phyloP scores from a whole-genome alignment of 805 yeast genomes.

The Blastobotrys chiropterorum region DNA sequence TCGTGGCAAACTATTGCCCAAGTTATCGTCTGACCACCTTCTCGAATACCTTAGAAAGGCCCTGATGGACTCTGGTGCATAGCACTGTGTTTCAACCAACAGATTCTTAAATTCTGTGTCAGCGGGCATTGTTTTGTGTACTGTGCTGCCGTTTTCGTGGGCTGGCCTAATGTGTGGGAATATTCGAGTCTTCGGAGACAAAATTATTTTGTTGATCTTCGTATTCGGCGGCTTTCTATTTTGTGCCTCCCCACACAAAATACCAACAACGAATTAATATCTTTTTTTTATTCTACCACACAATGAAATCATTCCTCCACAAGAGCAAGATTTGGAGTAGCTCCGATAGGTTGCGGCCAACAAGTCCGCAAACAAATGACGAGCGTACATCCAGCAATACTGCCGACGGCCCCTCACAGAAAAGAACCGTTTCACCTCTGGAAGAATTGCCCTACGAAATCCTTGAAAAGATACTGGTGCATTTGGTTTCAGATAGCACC shows the following conservation, averaged over 20 bases:
- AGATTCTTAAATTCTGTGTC: not conserved
- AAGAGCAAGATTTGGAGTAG: not conserved
- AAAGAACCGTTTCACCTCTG: not conserved
- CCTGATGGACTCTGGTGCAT: slow-evolving; percentile 21
- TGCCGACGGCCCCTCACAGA: not conserved
- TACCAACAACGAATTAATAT: no score
- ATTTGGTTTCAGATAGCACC: not conserved
- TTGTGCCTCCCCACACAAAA: not conserved
- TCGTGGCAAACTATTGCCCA: slow-evolving; percentile 25
- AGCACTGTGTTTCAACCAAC: slow-evolving; percentile 12
- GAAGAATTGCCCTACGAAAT: slow-evolving; percentile 9
- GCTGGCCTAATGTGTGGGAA: no score
- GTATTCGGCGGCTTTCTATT: not conserved
- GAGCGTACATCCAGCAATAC: not conserved
- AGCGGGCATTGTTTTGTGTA: not conserved
- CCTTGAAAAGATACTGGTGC: slow-evolving; percentile 6
- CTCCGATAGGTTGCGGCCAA: not conserved
- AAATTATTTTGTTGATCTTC: not conserved
- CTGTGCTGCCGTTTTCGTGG: no score
- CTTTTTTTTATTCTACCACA: not conserved
- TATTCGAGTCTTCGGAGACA: no score
- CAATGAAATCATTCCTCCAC: not conserved
- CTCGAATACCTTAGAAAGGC: slow-evolving; percentile 28
- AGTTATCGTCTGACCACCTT: slow-evolving; percentile 25
- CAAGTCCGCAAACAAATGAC: not conserved